Percentiles rank a stretch among this genome's conserved stretches.
phyloP scores from a whole-genome alignment of 805 yeast species.

The Brettanomyces anomalus region DNA sequence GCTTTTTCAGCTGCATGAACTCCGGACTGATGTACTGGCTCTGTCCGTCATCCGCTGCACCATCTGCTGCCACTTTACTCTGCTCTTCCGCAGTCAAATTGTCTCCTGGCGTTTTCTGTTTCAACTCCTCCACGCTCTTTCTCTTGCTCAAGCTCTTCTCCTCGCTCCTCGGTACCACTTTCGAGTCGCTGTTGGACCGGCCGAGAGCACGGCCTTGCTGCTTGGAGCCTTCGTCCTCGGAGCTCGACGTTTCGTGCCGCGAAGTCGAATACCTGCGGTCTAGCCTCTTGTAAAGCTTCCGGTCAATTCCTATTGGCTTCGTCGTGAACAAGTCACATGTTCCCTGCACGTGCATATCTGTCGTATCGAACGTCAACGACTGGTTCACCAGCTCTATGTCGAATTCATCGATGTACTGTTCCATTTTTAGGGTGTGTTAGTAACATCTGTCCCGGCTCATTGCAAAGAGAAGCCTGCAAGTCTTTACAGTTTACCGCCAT shows the following conservation, averaged over 20 bases:
- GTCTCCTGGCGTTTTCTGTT: neutral
- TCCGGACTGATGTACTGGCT: constrained; percentile 18
- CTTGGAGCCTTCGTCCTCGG: constrained; percentile 3
- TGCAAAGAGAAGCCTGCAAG: no score
- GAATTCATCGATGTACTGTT: constrained; percentile 80
- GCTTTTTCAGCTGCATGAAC: constrained; percentile 22
- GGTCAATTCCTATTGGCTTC: constrained; percentile 83
- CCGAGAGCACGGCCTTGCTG: neutral
- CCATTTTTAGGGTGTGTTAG: neutral
- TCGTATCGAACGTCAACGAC: constrained; percentile 68
- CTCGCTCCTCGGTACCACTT: neutral
- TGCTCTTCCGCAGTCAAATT: neutral
- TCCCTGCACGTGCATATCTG: constrained; percentile 71
- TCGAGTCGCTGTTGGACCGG: constrained; percentile 1
- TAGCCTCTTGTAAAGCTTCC: constrained; percentile 78
- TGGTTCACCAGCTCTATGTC: constrained; percentile 90
- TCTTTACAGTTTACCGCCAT: no score
- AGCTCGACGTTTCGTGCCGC: neutral
- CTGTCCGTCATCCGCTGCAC: constrained; percentile 3
- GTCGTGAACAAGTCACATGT: constrained; percentile 93
- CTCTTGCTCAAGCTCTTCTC: neutral
- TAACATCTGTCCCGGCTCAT: no score
- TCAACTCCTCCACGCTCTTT: neutral
- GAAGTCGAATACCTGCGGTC: constrained; percentile 46
- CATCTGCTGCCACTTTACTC: neutral